These are phyloP conservation scores for Schoenoplectus triqueter DNA, from an alignment of 202 grass and related monocot genomes.

Conservation along the genomic window DNA sequence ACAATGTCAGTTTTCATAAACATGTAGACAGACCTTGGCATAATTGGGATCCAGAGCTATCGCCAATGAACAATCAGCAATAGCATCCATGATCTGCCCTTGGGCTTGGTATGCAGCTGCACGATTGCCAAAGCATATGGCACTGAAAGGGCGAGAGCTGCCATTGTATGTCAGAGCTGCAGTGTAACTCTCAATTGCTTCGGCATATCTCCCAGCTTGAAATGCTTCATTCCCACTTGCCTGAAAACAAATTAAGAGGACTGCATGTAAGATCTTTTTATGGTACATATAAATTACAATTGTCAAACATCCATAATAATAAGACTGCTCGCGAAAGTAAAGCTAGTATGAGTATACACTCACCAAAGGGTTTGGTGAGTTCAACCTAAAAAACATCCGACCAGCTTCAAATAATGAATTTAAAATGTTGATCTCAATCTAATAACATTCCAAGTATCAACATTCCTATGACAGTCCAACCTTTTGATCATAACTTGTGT, in stretches of 20 bases:
- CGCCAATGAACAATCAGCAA: constrained; percentile 92
- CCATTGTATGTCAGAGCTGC: constrained; percentile 68
- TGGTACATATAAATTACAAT: background rate
- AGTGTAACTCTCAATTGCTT: constrained; percentile 90
- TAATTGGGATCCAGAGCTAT: constrained; percentile 92
- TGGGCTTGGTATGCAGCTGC: constrained; percentile 91
- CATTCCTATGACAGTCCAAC: too few species aligned
- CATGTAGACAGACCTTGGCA: constrained; percentile 62
- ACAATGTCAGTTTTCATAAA: background rate
- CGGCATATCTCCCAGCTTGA: constrained; percentile 70
- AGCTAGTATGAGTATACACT: too few species aligned
- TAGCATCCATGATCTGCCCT: constrained; percentile 89
- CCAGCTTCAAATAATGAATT: too few species aligned
- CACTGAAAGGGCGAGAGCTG: constrained; percentile 77
- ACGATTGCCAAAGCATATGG: constrained; percentile 89
- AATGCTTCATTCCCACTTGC: constrained; percentile 86
- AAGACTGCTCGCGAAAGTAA: background rate
- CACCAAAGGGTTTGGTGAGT: too few species aligned
- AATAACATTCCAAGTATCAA: too few species aligned
- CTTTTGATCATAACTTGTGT: too few species aligned
- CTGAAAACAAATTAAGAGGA: constrained; percentile 47
- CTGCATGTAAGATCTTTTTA: background rate
- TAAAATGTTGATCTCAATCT: too few species aligned
- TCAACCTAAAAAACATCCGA: too few species aligned
- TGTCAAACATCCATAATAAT: background rate